A percentile compares a stretch with the other conserved stretches of the same genome.
These are phyloP conservation scores for Zea mays DNA, from an alignment of 176 grass and related monocot species.

Conservation along the genomic window Zm-B73-REFERENCE-NAM-5.0 NC_050101.1:8164501-8165000, in stretches of 20 bases:
- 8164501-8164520: slow-evolving; percentile 47
- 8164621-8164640: slow-evolving; percentile 59
- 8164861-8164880: not conserved
- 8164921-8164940: not conserved
- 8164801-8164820: slow-evolving; percentile 15
- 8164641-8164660: slow-evolving; percentile 63
- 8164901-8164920: not conserved
- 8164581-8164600: slow-evolving; percentile 51
- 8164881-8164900: slow-evolving; percentile 2
- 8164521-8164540: slow-evolving; percentile 47
- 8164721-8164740: slow-evolving; percentile 86
- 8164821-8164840: slow-evolving; percentile 15
- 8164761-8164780: not conserved
- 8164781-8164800: slow-evolving; percentile 13
- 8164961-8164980: not conserved
- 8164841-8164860: slow-evolving; percentile 9
- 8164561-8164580: slow-evolving; percentile 64
- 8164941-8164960: slow-evolving; percentile 9
- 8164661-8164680: slow-evolving; percentile 57
- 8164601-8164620: slow-evolving; percentile 55
- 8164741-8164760: slow-evolving; percentile 63
- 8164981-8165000: not conserved
- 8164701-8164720: slow-evolving; percentile 71
- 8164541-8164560: slow-evolving; percentile 41
- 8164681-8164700: slow-evolving; percentile 58